phyloP scores from a whole-genome alignment of 345 rosid species.

The Eucalyptus pauciflora region DNA sequence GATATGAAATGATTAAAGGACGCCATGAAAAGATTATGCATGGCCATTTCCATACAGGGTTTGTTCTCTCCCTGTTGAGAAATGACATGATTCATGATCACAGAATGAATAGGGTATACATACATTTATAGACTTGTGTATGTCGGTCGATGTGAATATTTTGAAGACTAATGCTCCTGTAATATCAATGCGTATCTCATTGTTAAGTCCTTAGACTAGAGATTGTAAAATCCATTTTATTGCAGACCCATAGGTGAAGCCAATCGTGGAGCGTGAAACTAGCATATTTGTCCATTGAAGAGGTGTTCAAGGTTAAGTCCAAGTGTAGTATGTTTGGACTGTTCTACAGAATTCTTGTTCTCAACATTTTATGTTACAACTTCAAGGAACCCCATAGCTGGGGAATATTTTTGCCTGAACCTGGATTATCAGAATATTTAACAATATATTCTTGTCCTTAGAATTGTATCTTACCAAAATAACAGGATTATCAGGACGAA shows the following conservation, averaged over 20 bases:
- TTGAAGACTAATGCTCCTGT: background rate
- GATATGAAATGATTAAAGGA: background rate
- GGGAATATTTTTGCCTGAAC: background rate
- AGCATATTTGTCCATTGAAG: background rate
- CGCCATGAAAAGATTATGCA: background rate
- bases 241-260: background rate
- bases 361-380: background rate
- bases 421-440: background rate
- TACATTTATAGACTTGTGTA: background rate
- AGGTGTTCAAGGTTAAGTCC: background rate
- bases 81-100: background rate
- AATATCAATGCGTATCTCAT: background rate
- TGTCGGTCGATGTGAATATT: background rate
- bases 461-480: background rate
- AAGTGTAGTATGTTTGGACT: background rate
- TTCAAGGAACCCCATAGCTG: background rate
- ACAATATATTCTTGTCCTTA: background rate
- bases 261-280: background rate
- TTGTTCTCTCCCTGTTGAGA: background rate
- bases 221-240: background rate
- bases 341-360: background rate
- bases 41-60: background rate
- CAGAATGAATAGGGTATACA: background rate
- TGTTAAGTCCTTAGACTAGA: background rate
- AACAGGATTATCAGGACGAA: background rate